phyloP scores from a whole-genome alignment of 306 rosid species.

The Dicorynia guianensis region DNA sequence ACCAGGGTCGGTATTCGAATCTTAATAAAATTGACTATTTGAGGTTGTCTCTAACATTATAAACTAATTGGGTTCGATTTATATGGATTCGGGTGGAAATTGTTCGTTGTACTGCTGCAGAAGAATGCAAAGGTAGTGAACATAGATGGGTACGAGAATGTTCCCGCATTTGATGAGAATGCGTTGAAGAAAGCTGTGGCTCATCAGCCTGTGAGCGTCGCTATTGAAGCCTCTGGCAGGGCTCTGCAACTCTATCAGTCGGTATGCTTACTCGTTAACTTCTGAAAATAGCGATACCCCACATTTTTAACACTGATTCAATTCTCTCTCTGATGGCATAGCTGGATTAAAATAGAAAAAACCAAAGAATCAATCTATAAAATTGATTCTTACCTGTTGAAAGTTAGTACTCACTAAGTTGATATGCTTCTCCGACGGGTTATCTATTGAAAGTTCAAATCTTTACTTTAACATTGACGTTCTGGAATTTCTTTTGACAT shows the following conservation, averaged over 20 bases:
- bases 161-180: slow-evolving; percentile 64
- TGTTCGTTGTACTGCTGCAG: slow-evolving; percentile 38
- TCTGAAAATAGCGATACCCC: slow-evolving; percentile 17
- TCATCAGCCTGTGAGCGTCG: slow-evolving; percentile 59
- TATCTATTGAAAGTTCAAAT: background rate
- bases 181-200: slow-evolving; percentile 58
- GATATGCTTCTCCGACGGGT: background rate
- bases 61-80: background rate
- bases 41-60: slow-evolving; percentile 21
- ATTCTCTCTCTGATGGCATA: too few species aligned
- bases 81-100: background rate
- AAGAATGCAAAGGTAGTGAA: slow-evolving; percentile 70
- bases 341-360: too few species aligned
- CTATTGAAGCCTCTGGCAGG: slow-evolving; percentile 63
- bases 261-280: slow-evolving; percentile 29
- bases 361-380: background rate
- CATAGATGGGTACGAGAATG: slow-evolving; percentile 87
- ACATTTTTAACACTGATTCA: too few species aligned
- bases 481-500: background rate
- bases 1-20: slow-evolving; percentile 39
- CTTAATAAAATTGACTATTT: too few species aligned
- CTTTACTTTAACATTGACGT: too few species aligned
- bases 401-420: background rate
- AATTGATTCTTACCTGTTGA: background rate
- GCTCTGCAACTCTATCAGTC: slow-evolving; percentile 71